Evolutionary conservation across 1,139 yeast genomes (phyloP).

Genomic region (Candida sanyaensis): DNA sequence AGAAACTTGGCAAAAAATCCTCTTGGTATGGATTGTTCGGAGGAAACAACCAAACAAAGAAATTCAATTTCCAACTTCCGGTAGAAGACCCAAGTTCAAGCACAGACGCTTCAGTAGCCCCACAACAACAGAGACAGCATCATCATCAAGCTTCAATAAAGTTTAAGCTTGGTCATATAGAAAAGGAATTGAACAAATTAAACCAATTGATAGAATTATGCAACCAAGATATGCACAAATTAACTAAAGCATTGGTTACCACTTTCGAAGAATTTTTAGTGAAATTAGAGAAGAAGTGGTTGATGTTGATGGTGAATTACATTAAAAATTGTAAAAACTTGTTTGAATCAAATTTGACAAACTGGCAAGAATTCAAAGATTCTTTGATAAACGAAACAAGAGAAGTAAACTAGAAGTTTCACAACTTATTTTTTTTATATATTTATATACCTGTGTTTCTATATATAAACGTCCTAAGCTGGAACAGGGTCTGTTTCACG

Average conservation of each 20-base stretch:
- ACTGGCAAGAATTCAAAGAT: slow-evolving; percentile 39
- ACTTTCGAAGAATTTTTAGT: slow-evolving; percentile 35
- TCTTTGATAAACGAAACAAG: slow-evolving; percentile 14
- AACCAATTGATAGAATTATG: slow-evolving; percentile 44
- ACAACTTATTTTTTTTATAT: background rate
- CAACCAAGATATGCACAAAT: slow-evolving; percentile 35
- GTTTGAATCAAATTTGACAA: slow-evolving; percentile 38
- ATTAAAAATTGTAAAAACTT: slow-evolving; percentile 38
- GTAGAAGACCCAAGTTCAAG: slow-evolving; percentile 7
- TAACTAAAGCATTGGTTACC: slow-evolving; percentile 32
- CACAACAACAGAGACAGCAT: slow-evolving; percentile 4
- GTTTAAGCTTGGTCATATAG: slow-evolving; percentile 35
- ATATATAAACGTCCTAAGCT: background rate
- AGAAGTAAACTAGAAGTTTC: slow-evolving; percentile 12
- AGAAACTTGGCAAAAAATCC: slow-evolving; percentile 31
- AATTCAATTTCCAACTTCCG: slow-evolving; percentile 16
- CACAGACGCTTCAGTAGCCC: background rate
- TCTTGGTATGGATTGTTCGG: slow-evolving; percentile 53
- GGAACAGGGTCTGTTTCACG: background rate
- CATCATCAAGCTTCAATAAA: slow-evolving; percentile 20
- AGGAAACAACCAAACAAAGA: slow-evolving; percentile 28
- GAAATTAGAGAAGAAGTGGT: slow-evolving; percentile 45
- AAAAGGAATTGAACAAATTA: slow-evolving; percentile 43
- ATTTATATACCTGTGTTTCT: background rate
- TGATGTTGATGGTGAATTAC: slow-evolving; percentile 38